Conservation (phyloP, 1,139 yeast genomes). For the Scheffersomyces stambukii region DNA sequence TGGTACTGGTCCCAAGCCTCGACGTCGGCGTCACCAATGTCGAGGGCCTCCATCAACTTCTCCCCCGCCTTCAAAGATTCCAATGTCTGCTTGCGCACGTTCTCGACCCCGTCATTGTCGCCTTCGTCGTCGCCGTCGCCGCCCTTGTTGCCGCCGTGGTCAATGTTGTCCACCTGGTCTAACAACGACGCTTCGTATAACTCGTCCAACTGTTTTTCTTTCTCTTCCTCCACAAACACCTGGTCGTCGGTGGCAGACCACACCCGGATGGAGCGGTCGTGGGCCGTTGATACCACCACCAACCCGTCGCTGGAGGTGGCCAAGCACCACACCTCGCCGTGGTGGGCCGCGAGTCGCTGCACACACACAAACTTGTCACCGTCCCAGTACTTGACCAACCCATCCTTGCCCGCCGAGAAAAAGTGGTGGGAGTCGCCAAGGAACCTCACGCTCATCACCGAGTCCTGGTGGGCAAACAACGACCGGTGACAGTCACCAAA, state of each 20-base stretch:
- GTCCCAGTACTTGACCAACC: conserved; percentile 91
- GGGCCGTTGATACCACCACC: conserved; percentile 81
- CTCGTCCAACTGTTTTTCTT: conserved; percentile 93
- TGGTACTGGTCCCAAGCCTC: conserved; percentile 51
- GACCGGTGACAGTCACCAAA: conserved; percentile 98
- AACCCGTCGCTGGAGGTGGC: conserved; percentile 71
- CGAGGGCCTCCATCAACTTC: conserved; percentile 86
- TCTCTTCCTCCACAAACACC: conserved; percentile 91
- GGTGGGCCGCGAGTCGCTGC: conserved; percentile 84
- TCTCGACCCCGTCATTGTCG: conserved; percentile 52
- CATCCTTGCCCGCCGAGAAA: conserved; percentile 89
- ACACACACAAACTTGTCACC: conserved; percentile 95
- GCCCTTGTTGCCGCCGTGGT: conserved; percentile 31
- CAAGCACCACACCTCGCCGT: conserved; percentile 89
- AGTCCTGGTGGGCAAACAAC: conserved; percentile 93
- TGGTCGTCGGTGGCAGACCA: conserved; percentile 95
- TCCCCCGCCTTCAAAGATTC: conserved; percentile 96
- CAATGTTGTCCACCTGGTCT: conserved; percentile 53
- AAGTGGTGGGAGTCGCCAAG: conserved; percentile 83
- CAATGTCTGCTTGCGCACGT: conserved; percentile 77
- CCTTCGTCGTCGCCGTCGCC: conserved; percentile 32
- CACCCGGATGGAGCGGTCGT: conserved; percentile 85
- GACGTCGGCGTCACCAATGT: conserved; percentile 71
- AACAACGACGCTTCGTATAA: conserved; percentile 74
- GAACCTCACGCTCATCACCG: conserved; percentile 83